phyloP scores from a whole-genome alignment of 352 stramenopile genomes.

The Hyaloperonospora arabidopsidis region DNA sequence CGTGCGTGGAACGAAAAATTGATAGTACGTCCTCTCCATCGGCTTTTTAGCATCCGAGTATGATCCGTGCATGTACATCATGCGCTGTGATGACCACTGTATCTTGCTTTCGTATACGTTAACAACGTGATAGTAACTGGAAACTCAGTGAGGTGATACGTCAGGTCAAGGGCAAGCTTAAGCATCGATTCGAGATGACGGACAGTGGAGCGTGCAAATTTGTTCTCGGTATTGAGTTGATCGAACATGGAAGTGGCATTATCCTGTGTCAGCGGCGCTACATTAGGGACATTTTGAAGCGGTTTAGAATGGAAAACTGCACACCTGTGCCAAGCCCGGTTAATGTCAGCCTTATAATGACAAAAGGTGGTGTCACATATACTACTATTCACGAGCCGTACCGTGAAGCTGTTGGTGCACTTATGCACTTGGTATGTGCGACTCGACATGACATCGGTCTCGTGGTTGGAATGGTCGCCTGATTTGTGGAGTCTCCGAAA shows the following conservation, averaged over 20 bases:
- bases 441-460: background rate
- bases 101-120: background rate
- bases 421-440: constrained; percentile 1
- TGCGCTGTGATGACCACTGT: background rate
- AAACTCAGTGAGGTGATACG: background rate
- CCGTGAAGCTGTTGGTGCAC: background rate
- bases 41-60: no score
- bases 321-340: background rate
- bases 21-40: background rate
- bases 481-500: background rate
- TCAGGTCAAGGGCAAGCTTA: background rate
- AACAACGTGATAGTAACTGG: no score
- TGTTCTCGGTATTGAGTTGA: background rate
- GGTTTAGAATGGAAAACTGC: background rate
- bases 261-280: background rate
- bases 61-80: background rate
- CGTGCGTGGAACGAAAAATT: background rate
- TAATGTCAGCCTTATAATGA: background rate
- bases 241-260: background rate
- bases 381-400: background rate
- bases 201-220: background rate
- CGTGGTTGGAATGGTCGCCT: no score
- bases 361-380: background rate
- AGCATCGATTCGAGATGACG: background rate
- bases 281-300: background rate